These are phyloP conservation scores for Aciculosporium take DNA, from an alignment of 2,329 filamentous ascomycete species.

Conservation along the genomic window DNA sequence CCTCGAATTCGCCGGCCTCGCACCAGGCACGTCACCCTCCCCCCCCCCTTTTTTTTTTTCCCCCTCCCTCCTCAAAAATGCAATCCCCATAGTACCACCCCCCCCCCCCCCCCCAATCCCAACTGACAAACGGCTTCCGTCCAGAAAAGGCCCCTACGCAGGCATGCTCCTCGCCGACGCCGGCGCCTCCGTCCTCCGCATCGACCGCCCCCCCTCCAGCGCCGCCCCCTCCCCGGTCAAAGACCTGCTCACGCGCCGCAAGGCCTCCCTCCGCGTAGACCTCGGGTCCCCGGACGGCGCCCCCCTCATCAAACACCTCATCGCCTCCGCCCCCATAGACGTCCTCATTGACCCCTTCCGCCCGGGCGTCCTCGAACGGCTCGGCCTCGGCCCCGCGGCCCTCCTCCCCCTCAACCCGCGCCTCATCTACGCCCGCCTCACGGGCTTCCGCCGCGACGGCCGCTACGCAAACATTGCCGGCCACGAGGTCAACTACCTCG, in stretches of 20 bases:
- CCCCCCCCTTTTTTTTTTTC: background rate
- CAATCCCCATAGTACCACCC: background rate
- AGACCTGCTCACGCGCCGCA: constrained; percentile 69
- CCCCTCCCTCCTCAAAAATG: background rate
- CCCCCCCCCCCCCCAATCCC: too few species aligned
- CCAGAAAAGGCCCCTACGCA: constrained; percentile 83
- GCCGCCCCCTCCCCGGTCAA: constrained; percentile 27
- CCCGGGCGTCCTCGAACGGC: constrained; percentile 75
- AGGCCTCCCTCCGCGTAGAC: constrained; percentile 66
- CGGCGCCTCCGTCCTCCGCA: constrained; percentile 72
- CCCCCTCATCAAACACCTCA: constrained; percentile 50
- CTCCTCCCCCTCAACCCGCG: constrained; percentile 56
- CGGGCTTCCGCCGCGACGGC: constrained; percentile 78
- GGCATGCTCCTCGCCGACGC: constrained; percentile 82
- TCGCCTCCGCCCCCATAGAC: constrained; percentile 61
- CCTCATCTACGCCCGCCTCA: constrained; percentile 73
- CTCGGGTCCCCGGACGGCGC: constrained; percentile 54
- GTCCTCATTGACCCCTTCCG: constrained; percentile 88
- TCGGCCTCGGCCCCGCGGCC: constrained; percentile 59
- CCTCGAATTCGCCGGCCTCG: constrained; percentile 46
- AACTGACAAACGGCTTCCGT: too few species aligned
- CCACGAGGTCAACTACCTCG: constrained; percentile 94
- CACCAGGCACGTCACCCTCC: constrained; percentile 35
- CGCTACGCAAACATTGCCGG: constrained; percentile 79
- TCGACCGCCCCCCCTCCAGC: constrained; percentile 47